A percentile compares a stretch with the other conserved stretches of the same genome.
phyloP scores from a whole-genome alignment of 148 eudicot genomes.

The Amaranthus cruentus region DNA sequence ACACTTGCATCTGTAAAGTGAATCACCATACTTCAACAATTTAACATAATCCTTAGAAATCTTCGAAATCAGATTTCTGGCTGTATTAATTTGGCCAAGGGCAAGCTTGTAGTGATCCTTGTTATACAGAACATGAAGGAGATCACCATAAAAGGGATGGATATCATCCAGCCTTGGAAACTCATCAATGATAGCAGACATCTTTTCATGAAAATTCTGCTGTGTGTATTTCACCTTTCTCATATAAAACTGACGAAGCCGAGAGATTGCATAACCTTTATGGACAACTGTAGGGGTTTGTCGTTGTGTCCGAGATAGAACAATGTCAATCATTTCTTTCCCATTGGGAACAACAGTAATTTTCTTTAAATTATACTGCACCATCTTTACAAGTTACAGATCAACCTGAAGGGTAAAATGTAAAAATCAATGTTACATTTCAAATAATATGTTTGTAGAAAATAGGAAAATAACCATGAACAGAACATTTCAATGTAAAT shows the following conservation, averaged over 20 bases:
- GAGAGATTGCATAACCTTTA: constrained; percentile 85
- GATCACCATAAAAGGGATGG: constrained; percentile 95
- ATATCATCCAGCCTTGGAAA: constrained; percentile 84
- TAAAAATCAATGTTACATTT: no score
- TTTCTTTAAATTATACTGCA: constrained; percentile 86
- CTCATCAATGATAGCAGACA: constrained; percentile 91
- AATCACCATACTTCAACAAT: constrained; percentile 82
- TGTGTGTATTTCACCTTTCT: constrained; percentile 87
- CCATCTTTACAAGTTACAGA: constrained; percentile 38
- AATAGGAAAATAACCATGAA: no score
- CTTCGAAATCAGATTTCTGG: constrained; percentile 70
- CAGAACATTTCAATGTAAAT: no score
- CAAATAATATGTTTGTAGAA: no score
- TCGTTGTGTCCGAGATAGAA: constrained; percentile 80
- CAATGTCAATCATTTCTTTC: constrained; percentile 80
- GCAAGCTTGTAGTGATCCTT: constrained; percentile 99
- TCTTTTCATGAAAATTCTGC: constrained; percentile 74
- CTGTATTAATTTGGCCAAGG: constrained; percentile 88
- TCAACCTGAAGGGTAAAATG: neutral
- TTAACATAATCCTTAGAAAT: constrained; percentile 85
- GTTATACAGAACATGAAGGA: constrained; percentile 85
- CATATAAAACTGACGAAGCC: constrained; percentile 88
- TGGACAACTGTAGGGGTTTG: constrained; percentile 93
- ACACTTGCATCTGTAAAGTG: constrained; percentile 83
- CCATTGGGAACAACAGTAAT: constrained; percentile 85